phyloP scores from a whole-genome alignment of 306 rosid genomes.

The Malus fusca region DNA sequence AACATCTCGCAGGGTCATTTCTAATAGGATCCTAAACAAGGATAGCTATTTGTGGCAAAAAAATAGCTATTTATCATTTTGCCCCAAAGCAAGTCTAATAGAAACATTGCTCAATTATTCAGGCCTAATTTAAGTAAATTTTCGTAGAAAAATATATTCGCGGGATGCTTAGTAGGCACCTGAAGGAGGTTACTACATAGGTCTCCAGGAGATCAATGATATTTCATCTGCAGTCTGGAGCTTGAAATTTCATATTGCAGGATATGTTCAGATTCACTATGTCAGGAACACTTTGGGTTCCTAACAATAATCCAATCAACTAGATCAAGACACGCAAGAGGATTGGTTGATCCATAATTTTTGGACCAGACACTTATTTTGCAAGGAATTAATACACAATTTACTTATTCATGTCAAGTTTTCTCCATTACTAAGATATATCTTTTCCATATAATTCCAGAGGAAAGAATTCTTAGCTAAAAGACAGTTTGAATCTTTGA shows the following conservation, averaged over 20 bases:
- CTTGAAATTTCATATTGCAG: constrained; percentile 9
- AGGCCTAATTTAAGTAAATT: constrained; percentile 6
- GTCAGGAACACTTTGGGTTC: constrained; percentile 15
- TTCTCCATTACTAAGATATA: background rate
- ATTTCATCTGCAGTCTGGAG: constrained; percentile 17
- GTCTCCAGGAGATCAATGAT: constrained; percentile 17
- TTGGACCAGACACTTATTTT: background rate
- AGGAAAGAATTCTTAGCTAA: background rate
- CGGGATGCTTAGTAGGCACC: constrained; percentile 15
- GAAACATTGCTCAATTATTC: background rate
- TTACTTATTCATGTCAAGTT: background rate
- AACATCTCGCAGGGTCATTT: background rate
- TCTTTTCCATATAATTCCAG: background rate
- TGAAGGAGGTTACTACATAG: constrained; percentile 9
- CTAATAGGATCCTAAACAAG: background rate
- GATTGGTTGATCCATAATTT: constrained; percentile 2
- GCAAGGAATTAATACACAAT: background rate
- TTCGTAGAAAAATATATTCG: background rate
- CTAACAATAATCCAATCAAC: constrained; percentile 11
- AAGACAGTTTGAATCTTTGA: background rate
- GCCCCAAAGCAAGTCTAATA: constrained; percentile 6
- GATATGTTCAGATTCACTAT: constrained; percentile 8
- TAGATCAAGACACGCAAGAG: background rate
- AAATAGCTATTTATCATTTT: constrained; percentile 4
- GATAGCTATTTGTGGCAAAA: background rate